Evolutionary conservation across 2,329 filamentous ascomycete genomes (phyloP), one percentile per base, ranked within the genome.

Genomic region (Amesomyces nigricolor): DNA sequence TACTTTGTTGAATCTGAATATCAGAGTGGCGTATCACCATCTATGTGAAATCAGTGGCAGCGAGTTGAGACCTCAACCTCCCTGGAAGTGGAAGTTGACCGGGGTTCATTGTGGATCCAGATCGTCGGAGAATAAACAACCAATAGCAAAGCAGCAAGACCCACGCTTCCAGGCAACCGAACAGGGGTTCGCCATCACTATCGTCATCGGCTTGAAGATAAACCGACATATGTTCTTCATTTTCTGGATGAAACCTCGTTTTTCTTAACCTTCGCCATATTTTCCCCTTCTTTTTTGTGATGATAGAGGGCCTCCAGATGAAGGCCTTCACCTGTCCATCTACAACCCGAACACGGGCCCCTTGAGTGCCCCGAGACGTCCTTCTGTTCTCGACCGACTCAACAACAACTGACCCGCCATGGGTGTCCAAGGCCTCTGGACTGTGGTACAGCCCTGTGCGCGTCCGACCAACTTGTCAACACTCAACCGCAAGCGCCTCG

Each of bases 391-490:
- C n/a, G 7, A 7, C 17, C 22, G n/a, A 42, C 19, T 46, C 22
- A n/a, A 45, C n/a, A 44, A 26, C 14, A 37, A 16, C 47, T n/a
- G 45, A 51, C 51, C 54, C 68, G 65, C 57, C 67, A 99, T 99
- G 94, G 94, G 94, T 85, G 94, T 99, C 62, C 96, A 92, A 68
- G 91, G 91, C 62, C 89, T 99, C 62, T 99, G 94, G 94, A 92
- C 89, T 61, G 90, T 99, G 51, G 79, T 97, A 62, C 89, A 96
- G 73, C 94, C 94, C 45, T 96, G 91, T 69, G 94, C 94, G 47
- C 88, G 94, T 38, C 95, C 94, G 17, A 95, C 95, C 60, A 96
- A 96, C 71, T 87, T 99, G 65, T 91, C 95, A 65, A 96, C 92
- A 13, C 84, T 99, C 58, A 97, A 97, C 71, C 89, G 88, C 64